Evolutionary conservation across 108 stramenopile species (phyloP), one percentile per base, ranked within the genome.

Genomic region (Pseudonitzschia delicatissima): DNA sequence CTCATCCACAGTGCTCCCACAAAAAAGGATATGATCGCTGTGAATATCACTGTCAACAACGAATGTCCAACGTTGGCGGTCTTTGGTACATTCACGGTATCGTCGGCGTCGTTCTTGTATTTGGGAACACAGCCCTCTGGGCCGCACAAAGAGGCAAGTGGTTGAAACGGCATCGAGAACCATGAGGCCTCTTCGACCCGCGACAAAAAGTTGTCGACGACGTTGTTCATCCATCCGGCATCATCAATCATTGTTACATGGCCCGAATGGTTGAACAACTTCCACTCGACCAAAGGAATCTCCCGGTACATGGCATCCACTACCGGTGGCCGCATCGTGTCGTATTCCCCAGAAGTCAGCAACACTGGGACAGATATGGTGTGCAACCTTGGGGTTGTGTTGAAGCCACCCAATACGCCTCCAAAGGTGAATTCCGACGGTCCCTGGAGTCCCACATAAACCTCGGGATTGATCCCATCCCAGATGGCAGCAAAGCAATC

Each of bases 241-340:
- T 82, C 78, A 49, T 82, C 82, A 35, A 78, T 75, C 82, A 82
- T 82, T 15, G 72, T 49, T 5, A 82, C 34, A 51, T 82, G 82
- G 35, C 76, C 78, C 2, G 82, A 82, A 57, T 69, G 75, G 20
- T 66, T 67, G 12, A 77, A 60, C 32, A 77, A 31, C 2, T 68
- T 45, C 45, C 69, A 45, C 50, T 74, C 68, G 0, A 65, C 55
- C 5, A 40, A 29, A 12, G 55, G 62, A 11, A 79, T 29, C 18
- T 69, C 28, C 7, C 61, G 12, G 9, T 73, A 55, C 64, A 82
- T 77, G 12, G 78, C 61, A 39, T 79, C 61, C 28, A 79, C 75
- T 5, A 77, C 75, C 11, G 78, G 63, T 17, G 78, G 77, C 58
- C 77, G 23, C 76, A 82, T 77, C 0, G 81, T 82, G 62, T 82